Evolutionary conservation across 805 yeast species (phyloP).

Genomic region (Candida fluviatilis): DNA sequence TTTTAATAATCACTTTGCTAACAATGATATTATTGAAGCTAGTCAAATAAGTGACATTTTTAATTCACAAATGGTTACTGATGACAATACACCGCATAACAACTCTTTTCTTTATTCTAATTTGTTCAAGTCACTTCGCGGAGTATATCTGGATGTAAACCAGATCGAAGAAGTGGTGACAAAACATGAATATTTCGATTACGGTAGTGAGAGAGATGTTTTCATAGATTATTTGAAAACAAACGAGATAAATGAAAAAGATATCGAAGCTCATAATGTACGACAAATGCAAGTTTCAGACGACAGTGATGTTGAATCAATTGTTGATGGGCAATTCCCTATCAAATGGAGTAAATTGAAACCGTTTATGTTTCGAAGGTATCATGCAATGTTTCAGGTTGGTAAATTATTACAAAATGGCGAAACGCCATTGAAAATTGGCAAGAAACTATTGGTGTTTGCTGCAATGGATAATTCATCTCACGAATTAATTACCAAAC

Average conservation of each 20-base stretch:
- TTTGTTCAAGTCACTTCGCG: not conserved
- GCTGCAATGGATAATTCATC: conserved; percentile 2
- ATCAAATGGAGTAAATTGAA: conserved; percentile 5
- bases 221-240: conserved; percentile 2
- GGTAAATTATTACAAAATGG: conserved; percentile 20
- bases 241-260: conserved; percentile 5
- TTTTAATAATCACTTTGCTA: conserved; percentile 12
- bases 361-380: conserved; percentile 9
- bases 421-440: conserved; percentile 23
- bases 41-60: not conserved
- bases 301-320: conserved; percentile 19
- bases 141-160: not conserved
- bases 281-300: conserved; percentile 28
- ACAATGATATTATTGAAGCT: not conserved
- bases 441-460: conserved; percentile 21
- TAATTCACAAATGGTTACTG: conserved; percentile 4
- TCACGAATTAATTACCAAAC: not conserved
- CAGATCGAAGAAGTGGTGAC: not conserved
- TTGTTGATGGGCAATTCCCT: conserved; percentile 4
- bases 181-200: not conserved
- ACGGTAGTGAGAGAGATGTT: not conserved
- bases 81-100: conserved; percentile 1
- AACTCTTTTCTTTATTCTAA: not conserved
- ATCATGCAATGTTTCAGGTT: conserved; percentile 14
- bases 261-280: conserved; percentile 11